These are phyloP conservation scores for Urostyla sp. DNA, from an alignment of 73 alveolate species.

Conservation along the genomic window DNA sequence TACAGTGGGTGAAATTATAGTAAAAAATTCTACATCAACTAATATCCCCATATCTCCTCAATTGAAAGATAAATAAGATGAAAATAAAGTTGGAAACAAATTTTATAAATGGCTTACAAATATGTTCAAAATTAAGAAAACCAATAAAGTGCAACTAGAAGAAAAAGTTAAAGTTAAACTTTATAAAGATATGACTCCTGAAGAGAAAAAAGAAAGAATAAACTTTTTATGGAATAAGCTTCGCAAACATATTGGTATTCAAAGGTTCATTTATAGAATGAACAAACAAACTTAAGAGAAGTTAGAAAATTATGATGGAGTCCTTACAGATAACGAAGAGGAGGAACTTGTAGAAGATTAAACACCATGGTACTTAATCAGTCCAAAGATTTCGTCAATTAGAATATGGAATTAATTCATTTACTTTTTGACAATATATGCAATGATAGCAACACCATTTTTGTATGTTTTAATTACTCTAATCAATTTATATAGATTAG, in stretches of 20 bases:
- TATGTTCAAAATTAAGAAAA: no score
- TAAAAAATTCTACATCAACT: no score
- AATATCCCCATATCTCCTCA: no score
- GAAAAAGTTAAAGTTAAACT: no score
- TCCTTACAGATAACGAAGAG: no score
- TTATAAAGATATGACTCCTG: constrained; percentile 35
- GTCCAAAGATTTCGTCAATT: constrained; percentile 23
- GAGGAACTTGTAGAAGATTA: not conserved
- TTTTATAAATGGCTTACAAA: no score
- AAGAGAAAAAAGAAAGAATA: constrained; percentile 14
- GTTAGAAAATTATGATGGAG: no score
- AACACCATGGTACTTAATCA: constrained; percentile 40
- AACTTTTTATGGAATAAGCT: constrained; percentile 20
- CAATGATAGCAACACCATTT: constrained; percentile 45
- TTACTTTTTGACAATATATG: constrained; percentile 45
- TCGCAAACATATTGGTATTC: constrained; percentile 1
- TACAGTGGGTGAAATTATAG: no score
- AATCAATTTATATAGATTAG: not conserved
- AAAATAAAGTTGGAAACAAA: no score
- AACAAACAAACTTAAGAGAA: no score
- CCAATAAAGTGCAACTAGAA: no score
- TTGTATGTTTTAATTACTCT: constrained; percentile 29
- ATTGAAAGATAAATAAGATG: no score
- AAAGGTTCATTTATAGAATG: constrained; percentile 9
- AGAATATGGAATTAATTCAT: constrained; percentile 47